Conservation (phyloP, 1,284 basidiomycete genomes). For the Chalciporus sp. region DNA sequence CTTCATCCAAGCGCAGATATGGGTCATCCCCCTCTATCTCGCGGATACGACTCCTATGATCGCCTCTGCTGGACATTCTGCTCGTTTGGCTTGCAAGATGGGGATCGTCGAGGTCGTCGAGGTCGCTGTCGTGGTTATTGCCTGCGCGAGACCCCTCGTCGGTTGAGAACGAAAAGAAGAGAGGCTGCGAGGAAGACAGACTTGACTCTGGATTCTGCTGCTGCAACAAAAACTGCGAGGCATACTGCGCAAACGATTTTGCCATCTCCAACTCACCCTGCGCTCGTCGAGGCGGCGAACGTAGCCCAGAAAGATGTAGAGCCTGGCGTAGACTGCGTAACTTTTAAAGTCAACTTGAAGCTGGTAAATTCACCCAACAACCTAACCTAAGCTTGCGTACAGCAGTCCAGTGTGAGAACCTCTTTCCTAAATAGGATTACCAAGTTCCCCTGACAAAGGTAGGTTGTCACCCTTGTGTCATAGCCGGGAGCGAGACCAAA, state of each 20-base stretch:
- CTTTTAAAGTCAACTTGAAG: slow-evolving; percentile 11
- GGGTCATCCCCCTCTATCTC: slow-evolving; percentile 64
- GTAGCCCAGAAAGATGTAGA: slow-evolving; percentile 7
- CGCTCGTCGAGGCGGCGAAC: slow-evolving; percentile 18
- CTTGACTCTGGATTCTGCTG: slow-evolving; percentile 46
- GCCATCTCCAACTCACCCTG: slow-evolving; percentile 41
- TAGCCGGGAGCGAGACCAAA: background rate
- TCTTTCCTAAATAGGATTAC: slow-evolving; percentile 15
- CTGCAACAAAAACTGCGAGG: slow-evolving; percentile 55
- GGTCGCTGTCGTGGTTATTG: slow-evolving; percentile 48
- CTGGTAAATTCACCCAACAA: slow-evolving; percentile 23
- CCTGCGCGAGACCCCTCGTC: slow-evolving; percentile 65
- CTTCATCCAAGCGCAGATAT: slow-evolving; percentile 72
- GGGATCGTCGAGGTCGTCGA: slow-evolving; percentile 74
- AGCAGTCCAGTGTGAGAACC: slow-evolving; percentile 17
- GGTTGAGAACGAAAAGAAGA: slow-evolving; percentile 81
- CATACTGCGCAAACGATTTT: slow-evolving; percentile 57
- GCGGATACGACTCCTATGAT: slow-evolving; percentile 29
- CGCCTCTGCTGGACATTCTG: slow-evolving; percentile 28
- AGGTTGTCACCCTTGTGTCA: background rate
- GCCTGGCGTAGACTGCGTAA: slow-evolving; percentile 12
- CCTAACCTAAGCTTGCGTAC: slow-evolving; percentile 27
- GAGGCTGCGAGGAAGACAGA: slow-evolving; percentile 67
- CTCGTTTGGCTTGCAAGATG: slow-evolving; percentile 55
- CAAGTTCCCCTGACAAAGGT: background rate